Percentiles rank a stretch among this genome's conserved stretches.
phyloP scores from a whole-genome alignment of 2,329 filamentous ascomycete genomes.

The Fusarium sp. region DNA sequence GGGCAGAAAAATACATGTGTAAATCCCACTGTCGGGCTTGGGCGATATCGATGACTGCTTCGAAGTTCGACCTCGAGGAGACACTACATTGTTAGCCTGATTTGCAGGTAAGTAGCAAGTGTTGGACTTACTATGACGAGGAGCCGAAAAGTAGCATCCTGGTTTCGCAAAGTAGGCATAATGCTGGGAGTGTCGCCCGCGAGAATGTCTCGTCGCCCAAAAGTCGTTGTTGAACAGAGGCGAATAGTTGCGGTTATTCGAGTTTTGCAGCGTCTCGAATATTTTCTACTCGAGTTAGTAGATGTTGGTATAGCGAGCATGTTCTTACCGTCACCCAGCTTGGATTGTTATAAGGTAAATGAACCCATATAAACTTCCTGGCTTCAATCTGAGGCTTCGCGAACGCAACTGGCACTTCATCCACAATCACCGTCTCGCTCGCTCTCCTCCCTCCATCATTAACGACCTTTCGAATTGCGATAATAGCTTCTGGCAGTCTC shows the following conservation, averaged over 20 bases:
- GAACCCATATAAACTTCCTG: conserved; percentile 70
- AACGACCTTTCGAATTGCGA: conserved; percentile 49
- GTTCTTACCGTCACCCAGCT: conserved; percentile 67
- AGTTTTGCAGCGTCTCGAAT: conserved; percentile 58
- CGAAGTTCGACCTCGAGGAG: conserved; percentile 53
- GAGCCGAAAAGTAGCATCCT: conserved; percentile 61
- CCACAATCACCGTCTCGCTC: conserved; percentile 50
- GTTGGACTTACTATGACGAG: conserved; percentile 50
- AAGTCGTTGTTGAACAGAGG: conserved; percentile 61
- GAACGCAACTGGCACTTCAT: conserved; percentile 51
- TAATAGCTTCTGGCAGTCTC: conserved; percentile 51
- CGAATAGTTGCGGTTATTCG: conserved; percentile 55
- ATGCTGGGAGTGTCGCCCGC: conserved; percentile 63
- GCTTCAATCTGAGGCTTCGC: conserved; percentile 51
- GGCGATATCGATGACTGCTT: conserved; percentile 50
- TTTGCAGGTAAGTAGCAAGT: background rate
- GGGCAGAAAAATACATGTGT: conserved; percentile 67
- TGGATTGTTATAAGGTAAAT: conserved; percentile 69
- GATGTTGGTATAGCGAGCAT: rapidly evolving
- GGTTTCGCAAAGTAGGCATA: conserved; percentile 65
- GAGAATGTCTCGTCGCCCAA: conserved; percentile 63
- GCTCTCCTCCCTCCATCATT: conserved; percentile 37
- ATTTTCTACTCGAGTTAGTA: conserved; percentile 54
- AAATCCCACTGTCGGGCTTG: conserved; percentile 50
- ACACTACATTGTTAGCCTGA: conserved; percentile 43